A percentile compares a stretch with the other conserved stretches of the same genome.
These are phyloP conservation scores for Fusarium xyrophilum DNA, from an alignment of 2,329 filamentous ascomycete genomes.

Conservation along the genomic window DNA sequence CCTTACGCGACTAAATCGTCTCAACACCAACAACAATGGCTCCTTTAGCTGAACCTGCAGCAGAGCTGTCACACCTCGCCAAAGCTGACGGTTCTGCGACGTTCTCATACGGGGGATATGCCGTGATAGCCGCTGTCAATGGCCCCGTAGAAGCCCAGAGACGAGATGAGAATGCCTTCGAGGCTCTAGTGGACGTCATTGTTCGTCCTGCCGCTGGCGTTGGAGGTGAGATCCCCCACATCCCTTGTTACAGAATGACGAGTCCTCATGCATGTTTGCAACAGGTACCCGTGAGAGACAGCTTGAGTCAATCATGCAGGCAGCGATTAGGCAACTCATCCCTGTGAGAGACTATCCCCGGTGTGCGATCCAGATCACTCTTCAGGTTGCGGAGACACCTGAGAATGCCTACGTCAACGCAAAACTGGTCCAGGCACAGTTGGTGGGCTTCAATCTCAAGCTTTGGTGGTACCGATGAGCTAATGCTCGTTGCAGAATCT, in stretches of 20 bases:
- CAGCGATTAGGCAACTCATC: slow-evolving; percentile 75
- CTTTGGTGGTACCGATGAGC: slow-evolving; percentile 21
- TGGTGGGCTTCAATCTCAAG: slow-evolving; percentile 54
- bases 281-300: slow-evolving; percentile 78
- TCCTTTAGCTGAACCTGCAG: slow-evolving; percentile 56
- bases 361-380: slow-evolving; percentile 78
- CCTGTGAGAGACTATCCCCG: slow-evolving; percentile 78
- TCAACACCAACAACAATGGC: slow-evolving; percentile 50
- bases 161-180: slow-evolving; percentile 89
- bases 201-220: slow-evolving; percentile 85
- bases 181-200: slow-evolving; percentile 88
- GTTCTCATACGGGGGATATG: slow-evolving; percentile 78
- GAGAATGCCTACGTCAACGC: slow-evolving; percentile 69
- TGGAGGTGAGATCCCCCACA: slow-evolving; percentile 64
- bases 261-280: slow-evolving; percentile 33
- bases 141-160: slow-evolving; percentile 90
- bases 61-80: slow-evolving; percentile 65
- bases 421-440: slow-evolving; percentile 65
- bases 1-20: slow-evolving; percentile 2
- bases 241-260: background rate
- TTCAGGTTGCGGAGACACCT: slow-evolving; percentile 76
- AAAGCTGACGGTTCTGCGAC: slow-evolving; percentile 82
- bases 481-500: slow-evolving; percentile 64
- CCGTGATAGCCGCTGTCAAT: slow-evolving; percentile 85
- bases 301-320: slow-evolving; percentile 77